Percentiles rank a stretch among this genome's conserved stretches.
Conservation (phyloP, 371 early-diverging fungal genomes). For the Rhizomucor pusillus region DNA sequence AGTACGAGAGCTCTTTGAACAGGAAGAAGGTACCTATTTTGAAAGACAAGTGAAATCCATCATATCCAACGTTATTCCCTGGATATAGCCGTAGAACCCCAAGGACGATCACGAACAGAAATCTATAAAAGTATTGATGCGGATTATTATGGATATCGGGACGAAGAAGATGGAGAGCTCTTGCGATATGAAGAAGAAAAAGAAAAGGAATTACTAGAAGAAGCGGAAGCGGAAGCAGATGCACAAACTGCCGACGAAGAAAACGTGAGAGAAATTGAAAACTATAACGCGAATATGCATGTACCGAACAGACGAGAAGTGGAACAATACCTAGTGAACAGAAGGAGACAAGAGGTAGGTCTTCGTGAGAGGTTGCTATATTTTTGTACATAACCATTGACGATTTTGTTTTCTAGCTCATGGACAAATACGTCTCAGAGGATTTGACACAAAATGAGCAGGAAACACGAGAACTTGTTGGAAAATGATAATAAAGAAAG, state of each 20-base stretch:
- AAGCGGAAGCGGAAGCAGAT: constrained; percentile 22
- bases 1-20: constrained; percentile 88
- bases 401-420: constrained; percentile 5
- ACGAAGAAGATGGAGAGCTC: constrained; percentile 87
- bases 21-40: constrained; percentile 29
- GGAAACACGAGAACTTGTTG: constrained; percentile 30
- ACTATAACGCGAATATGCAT: constrained; percentile 8
- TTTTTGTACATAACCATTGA: neutral
- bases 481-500: constrained; percentile 1
- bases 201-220: constrained; percentile 45
- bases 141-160: constrained; percentile 94
- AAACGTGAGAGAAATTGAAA: constrained; percentile 18
- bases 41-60: neutral
- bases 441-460: constrained; percentile 32
- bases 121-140: constrained; percentile 84
- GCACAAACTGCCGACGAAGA: constrained; percentile 35
- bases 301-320: constrained; percentile 74
- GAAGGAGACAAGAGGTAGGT: constrained; percentile 62
- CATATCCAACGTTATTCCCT: neutral
- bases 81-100: constrained; percentile 24
- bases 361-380: neutral
- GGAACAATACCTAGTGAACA: constrained; percentile 70
- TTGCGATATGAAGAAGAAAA: constrained; percentile 74
- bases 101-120: constrained; percentile 63
- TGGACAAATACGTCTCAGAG: constrained; percentile 41